Base-by-base conservation (phyloP, 1,284 basidiomycete species). In the Anthracocystis setariae region DNA sequence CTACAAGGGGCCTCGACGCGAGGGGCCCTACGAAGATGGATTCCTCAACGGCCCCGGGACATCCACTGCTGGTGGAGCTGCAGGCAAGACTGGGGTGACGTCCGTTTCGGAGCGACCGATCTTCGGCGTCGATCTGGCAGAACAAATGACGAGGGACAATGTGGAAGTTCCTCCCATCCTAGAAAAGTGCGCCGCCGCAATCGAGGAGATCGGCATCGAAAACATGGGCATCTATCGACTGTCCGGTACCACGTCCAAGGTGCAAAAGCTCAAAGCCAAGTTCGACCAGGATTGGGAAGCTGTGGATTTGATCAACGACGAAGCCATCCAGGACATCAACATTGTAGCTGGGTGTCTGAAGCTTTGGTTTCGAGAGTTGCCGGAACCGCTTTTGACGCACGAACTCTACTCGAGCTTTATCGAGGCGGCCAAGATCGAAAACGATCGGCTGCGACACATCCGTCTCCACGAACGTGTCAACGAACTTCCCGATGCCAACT, bases 401-500 rank as follows among this genome's bases (percentile, higher is more conserved):
- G 86, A 86, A 50, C 86, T 98, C 46, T 94, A 98, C 83, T 88
- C 91, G 81, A 90, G 90, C 9, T 99, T 98, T 85, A 90, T 98
- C 74, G 94, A 98, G 55, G 94, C 94, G 72, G 92, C 95, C 8
- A 91, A 95, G 94, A 82, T 85, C 92, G 86, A 25, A 93, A 83
- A 85, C 92, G 86, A 27, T 46, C 59, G 46, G 29, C 9, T 57
- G 46, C 92, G 64, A 18, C 94, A 98, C 79, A 97, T 98, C 72
- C 88, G 94, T 48, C 85, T 98, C 60, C 95, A 99, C 79, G 95
- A 98, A 82, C 89, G 92, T 51, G 94, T 99, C 47, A 98, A 99
- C 81, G 94, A 97, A 75, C 86, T 99, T 50, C 96, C 95, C 3
- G 95, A 99, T 84, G 89, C 96, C 13, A 97, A 98, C 84, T 99